Conservation (phyloP, 805 yeast species). For the Saturnispora silvae region DNA sequence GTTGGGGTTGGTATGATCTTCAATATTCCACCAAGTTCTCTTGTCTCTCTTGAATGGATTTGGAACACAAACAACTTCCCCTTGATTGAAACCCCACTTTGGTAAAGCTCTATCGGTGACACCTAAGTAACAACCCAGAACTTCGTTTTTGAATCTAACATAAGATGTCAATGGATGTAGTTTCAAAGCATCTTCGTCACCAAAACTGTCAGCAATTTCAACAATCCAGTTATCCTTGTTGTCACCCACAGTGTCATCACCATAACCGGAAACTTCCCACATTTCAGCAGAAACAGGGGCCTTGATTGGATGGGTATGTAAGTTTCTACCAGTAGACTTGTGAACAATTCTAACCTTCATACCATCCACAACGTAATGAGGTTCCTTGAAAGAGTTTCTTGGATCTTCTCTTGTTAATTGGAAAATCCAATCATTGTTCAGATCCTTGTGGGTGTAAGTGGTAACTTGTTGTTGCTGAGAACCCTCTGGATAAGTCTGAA, state of each 20-base stretch:
- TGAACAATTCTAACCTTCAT: conserved; percentile 66
- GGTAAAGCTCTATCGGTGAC: conserved; percentile 62
- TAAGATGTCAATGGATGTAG: conserved; percentile 70
- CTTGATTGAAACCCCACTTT: conserved; percentile 78
- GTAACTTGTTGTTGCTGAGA: conserved; percentile 92
- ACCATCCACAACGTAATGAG: conserved; percentile 43
- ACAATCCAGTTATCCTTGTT: conserved; percentile 82
- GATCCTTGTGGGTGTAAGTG: conserved; percentile 80
- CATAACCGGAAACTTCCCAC: conserved; percentile 85
- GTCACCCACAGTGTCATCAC: conserved; percentile 63
- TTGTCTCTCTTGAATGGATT: conserved; percentile 63
- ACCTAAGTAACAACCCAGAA: conserved; percentile 66
- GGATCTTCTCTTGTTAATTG: conserved; percentile 45
- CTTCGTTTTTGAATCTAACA: conserved; percentile 55
- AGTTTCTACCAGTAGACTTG: conserved; percentile 54
- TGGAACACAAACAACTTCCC: conserved; percentile 76
- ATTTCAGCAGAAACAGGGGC: conserved; percentile 61
- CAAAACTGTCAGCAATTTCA: conserved; percentile 61
- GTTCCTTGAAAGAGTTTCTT: conserved; percentile 24
- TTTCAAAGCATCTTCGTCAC: conserved; percentile 37
- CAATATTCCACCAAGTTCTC: conserved; percentile 85
- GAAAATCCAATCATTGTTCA: conserved; percentile 73
- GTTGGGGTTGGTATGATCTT: conserved; percentile 49
- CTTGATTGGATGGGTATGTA: conserved; percentile 72
- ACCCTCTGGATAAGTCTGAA: conserved; percentile 80